A percentile compares a stretch with the other conserved stretches of the same genome.
These are phyloP conservation scores for Solanum clarkiae DNA, from an alignment of 257 asterid genomes.

Conservation along the genomic window DNA sequence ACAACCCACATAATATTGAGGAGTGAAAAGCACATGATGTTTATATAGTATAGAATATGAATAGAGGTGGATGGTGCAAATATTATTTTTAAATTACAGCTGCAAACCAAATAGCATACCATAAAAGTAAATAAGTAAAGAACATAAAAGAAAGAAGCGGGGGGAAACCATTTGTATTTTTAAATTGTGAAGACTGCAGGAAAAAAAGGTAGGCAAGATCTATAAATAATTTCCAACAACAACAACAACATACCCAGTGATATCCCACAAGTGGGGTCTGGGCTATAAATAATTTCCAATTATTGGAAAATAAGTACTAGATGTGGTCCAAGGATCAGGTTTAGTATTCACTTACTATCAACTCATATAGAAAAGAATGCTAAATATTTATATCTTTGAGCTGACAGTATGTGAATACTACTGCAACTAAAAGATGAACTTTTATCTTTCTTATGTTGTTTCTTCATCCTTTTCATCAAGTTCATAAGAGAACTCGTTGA, in stretches of 20 bases:
- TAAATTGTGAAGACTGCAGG: neutral
- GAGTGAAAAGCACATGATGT: neutral
- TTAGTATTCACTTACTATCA: neutral
- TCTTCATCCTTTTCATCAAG: neutral
- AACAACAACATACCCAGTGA: no score
- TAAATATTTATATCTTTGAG: neutral
- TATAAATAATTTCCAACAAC: neutral
- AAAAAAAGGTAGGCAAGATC: neutral
- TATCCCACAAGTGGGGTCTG: no score
- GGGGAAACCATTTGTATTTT: neutral
- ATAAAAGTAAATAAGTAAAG: neutral
- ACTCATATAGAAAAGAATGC: neutral
- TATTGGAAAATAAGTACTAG: neutral
- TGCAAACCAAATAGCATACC: neutral
- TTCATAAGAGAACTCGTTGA: neutral
- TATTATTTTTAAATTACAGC: neutral
- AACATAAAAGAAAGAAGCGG: neutral
- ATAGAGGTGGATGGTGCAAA: neutral
- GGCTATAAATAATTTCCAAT: neutral
- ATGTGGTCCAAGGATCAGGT: neutral
- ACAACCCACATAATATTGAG: neutral
- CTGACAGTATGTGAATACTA: neutral
- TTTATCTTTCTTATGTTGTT: neutral
- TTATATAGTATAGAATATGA: neutral
- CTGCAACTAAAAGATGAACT: neutral